Evolutionary conservation across 2,329 filamentous ascomycete species (phyloP).

Genomic region (Venturia aucupariae): DNA sequence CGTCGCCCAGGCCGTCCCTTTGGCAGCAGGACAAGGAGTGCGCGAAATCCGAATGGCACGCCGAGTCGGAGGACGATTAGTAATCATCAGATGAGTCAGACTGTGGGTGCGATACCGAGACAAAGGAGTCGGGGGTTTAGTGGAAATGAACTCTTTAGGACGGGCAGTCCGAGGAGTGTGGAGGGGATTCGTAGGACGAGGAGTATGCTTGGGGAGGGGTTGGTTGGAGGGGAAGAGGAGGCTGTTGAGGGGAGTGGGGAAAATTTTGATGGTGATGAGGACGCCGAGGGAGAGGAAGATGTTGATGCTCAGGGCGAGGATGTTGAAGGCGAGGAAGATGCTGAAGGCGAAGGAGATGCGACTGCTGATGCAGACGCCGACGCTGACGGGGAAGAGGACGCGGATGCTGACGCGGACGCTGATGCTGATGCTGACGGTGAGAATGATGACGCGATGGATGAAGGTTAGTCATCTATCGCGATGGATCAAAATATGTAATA

Average conservation of each 20-base stretch:
- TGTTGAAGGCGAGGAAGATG: slow-evolving; percentile 21
- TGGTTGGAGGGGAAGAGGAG: slow-evolving; percentile 11
- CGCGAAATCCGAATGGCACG: background rate
- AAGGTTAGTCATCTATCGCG: slow-evolving; percentile 6
- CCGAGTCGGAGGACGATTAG: background rate
- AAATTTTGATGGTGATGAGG: slow-evolving; percentile 21
- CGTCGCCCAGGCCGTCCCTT: slow-evolving; percentile 17
- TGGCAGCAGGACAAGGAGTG: slow-evolving; percentile 4
- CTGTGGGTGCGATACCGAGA: background rate
- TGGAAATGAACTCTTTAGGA: background rate
- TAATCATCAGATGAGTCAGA: background rate
- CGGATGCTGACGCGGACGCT: background rate
- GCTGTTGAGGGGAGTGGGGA: slow-evolving; percentile 11
- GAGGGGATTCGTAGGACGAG: slow-evolving; percentile 3
- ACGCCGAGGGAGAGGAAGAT: slow-evolving; percentile 17
- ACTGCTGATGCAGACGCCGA: slow-evolving; percentile 23
- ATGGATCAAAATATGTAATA: background rate
- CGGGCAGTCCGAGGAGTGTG: slow-evolving; percentile 6
- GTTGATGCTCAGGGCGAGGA: slow-evolving; percentile 12
- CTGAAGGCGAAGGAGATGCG: slow-evolving; percentile 20
- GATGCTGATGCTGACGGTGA: slow-evolving; percentile 16
- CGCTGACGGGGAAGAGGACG: slow-evolving; percentile 15
- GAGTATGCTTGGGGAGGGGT: slow-evolving; percentile 22
- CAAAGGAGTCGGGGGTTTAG: slow-evolving; percentile 3
- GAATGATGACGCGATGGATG: slow-evolving; percentile 22